A percentile compares a stretch with the other conserved stretches of the same genome.
phyloP scores from a whole-genome alignment of 768 basidiomycete species.

The Panellus pusillus region DNA sequence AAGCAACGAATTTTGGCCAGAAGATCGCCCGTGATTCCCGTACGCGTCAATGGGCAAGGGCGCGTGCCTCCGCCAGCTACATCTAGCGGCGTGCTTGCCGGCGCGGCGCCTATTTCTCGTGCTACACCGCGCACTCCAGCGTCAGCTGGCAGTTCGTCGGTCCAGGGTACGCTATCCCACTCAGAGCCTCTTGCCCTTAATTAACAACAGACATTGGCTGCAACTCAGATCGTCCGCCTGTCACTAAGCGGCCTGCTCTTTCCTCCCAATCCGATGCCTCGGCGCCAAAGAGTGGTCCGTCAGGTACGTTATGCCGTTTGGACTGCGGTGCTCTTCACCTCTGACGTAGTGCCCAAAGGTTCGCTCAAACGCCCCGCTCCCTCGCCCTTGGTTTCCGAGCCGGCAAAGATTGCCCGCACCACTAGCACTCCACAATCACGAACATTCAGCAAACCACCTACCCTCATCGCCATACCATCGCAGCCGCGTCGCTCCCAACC shows the following conservation, averaged over 20 bases:
- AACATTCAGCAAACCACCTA: constrained; percentile 7
- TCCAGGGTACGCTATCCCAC: background rate
- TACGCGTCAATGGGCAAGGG: too few relatives aligned
- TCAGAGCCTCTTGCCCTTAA: background rate
- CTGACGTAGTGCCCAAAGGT: background rate
- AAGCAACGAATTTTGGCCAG: too few relatives aligned
- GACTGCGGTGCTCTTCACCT: background rate
- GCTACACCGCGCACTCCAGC: too few relatives aligned
- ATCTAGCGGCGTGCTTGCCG: background rate
- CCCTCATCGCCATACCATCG: background rate
- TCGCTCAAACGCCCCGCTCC: constrained; percentile 10
- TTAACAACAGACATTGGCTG: background rate
- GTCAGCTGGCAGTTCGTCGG: too few relatives aligned
- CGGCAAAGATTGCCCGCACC: constrained; percentile 3
- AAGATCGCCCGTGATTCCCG: too few relatives aligned
- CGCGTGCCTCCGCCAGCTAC: background rate
- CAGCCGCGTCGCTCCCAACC: too few relatives aligned
- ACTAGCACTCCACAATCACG: background rate
- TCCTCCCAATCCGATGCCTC: constrained; percentile 8
- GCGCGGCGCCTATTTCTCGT: too few relatives aligned
- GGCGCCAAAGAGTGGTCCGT: background rate
- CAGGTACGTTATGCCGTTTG: background rate
- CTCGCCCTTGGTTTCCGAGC: constrained; percentile 3
- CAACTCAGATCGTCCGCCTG: background rate
- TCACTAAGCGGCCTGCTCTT: constrained; percentile 2